Base-by-base conservation (phyloP, 768 basidiomycete genomes). In the Lentinula boryana region DNA sequence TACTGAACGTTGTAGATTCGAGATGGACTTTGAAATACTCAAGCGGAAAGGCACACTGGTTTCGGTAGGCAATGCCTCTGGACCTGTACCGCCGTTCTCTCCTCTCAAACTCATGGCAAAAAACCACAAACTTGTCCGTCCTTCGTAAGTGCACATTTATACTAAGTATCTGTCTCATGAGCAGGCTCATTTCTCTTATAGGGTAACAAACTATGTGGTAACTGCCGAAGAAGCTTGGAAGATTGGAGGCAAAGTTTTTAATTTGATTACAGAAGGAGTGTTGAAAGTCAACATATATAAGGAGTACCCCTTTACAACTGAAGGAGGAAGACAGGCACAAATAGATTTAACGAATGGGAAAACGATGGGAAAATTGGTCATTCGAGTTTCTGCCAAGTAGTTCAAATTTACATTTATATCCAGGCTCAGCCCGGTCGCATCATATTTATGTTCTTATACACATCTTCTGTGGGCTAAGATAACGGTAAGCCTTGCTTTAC, bases 31-130 rank as follows among this genome's bases (percentile, higher is more conserved):
- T 74, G 82, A 87, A 70, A 76, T 94, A 71, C 78, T 91, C 65
- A 84, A 84, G 66, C 80, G 93, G 36, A 97, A 95, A 71, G 95
- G 93, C 2, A 96, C 94, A 0, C 80, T 97, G 38, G 91, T 96
- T 10, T 88, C 86, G 5, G 83, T 94, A 57, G 96, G 97, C 0
- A 98, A 97, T 66, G 93, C 96, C 0, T 95, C 93, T 4, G 95
- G 95, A 1, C 72, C 87, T 10, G 88, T 91, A 2, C 82, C 84
- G 31, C 87, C 91, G 0, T 87, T 97, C 70, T 74, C 87, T 2
- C 81, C 89, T 0, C 74, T 91, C 54, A 88, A 83, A 66, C 84
- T 98, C 13, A 75, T 78, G 0, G 80, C 86, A 62, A 98, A 95
- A 77, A 95, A 96, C 66, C 68, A 95, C 65, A 91, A 86, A 65